Base-by-base conservation (phyloP, 805 yeast species). In the Diddensiella santjacobensis region DNA sequence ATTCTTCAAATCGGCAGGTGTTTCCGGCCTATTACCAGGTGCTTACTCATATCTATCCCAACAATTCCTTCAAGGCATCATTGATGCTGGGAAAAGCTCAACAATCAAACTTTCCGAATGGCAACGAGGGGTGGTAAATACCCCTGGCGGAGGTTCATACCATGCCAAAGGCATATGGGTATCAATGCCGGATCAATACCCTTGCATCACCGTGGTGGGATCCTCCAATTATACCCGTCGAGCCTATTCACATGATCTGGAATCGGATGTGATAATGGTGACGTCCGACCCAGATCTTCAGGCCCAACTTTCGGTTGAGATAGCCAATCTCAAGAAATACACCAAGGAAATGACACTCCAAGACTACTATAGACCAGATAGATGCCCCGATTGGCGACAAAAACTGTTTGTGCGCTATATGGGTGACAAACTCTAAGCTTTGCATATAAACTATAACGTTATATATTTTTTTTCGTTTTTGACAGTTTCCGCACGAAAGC, bases 121-220 rank as follows among this genome's bases (percentile, higher is more conserved):
- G 99, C 76, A 78, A 59, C 80, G 78, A 42, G 99, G 99, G 1
- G 71, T 80, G 2, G 96, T 88, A 2, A 87, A 88, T 61, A 77
- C 84, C 4, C 77, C 81, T 0, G 76, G 72, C 23, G 99, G 99
- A 1, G 91, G 99, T 98, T 87, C 97, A 0, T 93, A 93, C 65
- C 99, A 93, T 62, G 98, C 99, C 11, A 93, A 93, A 63, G 99
- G 99, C 1, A 69, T 91, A 3, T 93, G 98, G 98, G 68, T 87
- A 0, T 72, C 78, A 5, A 70, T 72, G 10, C 84, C 88, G 0
- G 72, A 68, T 1, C 53, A 57, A 0, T 60, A 62, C 10, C 96
- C 97, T 1, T 74, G 83, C 17, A 68, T 87, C 10, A 87, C 96
- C 0, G 79, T 90, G 4, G 75, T 93, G 43, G 99, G 99, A 0